A percentile compares a stretch with the other conserved stretches of the same genome.
These are phyloP conservation scores for Monosporascus sp. DNA, from an alignment of 2,329 filamentous ascomycete genomes.

Conservation along the genomic window DNA sequence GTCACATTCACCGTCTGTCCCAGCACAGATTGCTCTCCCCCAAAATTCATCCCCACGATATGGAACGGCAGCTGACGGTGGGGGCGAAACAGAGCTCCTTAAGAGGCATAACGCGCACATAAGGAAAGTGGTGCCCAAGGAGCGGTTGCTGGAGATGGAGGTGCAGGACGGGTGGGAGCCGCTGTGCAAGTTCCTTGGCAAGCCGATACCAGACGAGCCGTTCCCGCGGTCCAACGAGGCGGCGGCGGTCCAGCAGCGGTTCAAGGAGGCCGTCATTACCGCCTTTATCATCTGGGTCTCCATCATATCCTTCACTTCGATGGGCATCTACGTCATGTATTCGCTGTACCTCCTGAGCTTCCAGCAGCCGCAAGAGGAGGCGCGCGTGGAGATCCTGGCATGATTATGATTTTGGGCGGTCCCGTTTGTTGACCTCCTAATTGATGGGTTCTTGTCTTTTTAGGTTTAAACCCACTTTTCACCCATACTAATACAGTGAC, in stretches of 20 bases:
- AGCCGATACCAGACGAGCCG: conserved; percentile 18
- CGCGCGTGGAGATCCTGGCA: background rate
- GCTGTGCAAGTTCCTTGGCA: conserved; percentile 20
- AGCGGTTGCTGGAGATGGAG: conserved; percentile 12
- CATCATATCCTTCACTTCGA: conserved; percentile 3
- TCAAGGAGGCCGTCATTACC: conserved; percentile 3
- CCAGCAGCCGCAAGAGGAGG: background rate
- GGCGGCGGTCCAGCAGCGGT: conserved; percentile 8
- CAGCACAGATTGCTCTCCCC: background rate
- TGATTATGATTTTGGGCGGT: background rate
- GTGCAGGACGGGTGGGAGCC: conserved; percentile 22
- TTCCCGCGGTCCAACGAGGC: conserved; percentile 22
- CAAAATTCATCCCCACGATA: background rate
- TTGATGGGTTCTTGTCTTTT: too few species aligned
- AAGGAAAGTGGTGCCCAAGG: conserved; percentile 8
- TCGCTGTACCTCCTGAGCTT: conserved; percentile 1
- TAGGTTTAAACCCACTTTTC: too few species aligned
- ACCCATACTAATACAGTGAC: too few species aligned
- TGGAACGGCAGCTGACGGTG: background rate
- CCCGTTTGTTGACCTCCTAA: too few species aligned
- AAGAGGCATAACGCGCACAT: conserved; percentile 12
- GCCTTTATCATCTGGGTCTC: conserved; percentile 2
- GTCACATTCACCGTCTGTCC: background rate
- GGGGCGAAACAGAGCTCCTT: conserved; percentile 3
- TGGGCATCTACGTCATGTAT: conserved; percentile 3